Conservation (phyloP, 306 rosid species). For the Fragaria ananassa region DNA sequence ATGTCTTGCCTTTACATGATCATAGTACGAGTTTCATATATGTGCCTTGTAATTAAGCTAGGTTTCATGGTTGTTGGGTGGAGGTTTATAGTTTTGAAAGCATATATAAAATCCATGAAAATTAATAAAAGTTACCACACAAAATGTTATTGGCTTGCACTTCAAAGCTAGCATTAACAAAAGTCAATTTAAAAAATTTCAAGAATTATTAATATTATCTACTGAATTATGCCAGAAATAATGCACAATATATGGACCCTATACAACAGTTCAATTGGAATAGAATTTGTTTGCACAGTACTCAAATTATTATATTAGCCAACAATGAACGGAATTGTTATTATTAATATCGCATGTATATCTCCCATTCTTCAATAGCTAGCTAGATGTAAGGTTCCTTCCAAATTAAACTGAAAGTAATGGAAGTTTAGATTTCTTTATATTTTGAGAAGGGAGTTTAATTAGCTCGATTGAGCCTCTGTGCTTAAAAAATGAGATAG, state of each 20-base stretch:
- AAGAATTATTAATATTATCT: constrained; percentile 51
- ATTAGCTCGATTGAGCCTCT: neutral
- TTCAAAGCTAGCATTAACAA: constrained; percentile 32
- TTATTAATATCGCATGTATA: neutral
- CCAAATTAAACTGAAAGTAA: no score
- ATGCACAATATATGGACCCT: constrained; percentile 43
- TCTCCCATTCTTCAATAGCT: neutral
- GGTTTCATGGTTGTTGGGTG: constrained; percentile 8
- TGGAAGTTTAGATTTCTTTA: no score
- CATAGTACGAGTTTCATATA: neutral
- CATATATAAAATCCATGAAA: neutral
- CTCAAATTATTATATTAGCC: constrained; percentile 16
- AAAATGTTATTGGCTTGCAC: constrained; percentile 12
- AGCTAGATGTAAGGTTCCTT: no score
- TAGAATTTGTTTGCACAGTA: neutral
- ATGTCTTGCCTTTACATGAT: neutral
- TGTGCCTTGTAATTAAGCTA: neutral
- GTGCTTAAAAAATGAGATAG: neutral
- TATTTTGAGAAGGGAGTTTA: no score
- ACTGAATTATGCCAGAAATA: constrained; percentile 34
- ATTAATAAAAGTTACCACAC: neutral
- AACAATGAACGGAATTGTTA: neutral
- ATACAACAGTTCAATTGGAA: constrained; percentile 24
- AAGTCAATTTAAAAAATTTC: constrained; percentile 34
- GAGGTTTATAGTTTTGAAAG: constrained; percentile 21